These are phyloP conservation scores for Hypoxylon sp. DNA, from an alignment of 2,329 filamentous ascomycete genomes.

Conservation along the genomic window DNA sequence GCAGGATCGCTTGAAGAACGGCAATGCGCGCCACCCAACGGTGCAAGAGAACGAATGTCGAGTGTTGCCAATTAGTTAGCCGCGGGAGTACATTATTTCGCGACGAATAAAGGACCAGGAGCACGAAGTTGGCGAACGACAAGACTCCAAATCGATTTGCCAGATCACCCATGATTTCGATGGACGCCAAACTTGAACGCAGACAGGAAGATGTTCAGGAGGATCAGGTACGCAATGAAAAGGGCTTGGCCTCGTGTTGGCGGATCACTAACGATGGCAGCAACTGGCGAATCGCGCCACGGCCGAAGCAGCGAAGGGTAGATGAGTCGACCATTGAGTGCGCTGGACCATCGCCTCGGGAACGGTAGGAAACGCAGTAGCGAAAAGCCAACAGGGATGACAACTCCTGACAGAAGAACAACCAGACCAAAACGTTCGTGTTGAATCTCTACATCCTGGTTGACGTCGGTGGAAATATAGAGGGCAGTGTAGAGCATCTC, in stretches of 20 bases:
- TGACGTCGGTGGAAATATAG: constrained; percentile 35
- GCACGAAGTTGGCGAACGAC: constrained; percentile 51
- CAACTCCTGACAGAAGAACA: background rate
- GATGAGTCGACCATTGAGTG: background rate
- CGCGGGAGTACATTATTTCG: constrained; percentile 58
- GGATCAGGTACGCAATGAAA: constrained; percentile 82
- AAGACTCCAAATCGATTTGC: constrained; percentile 53
- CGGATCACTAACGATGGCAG: constrained; percentile 54
- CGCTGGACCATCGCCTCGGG: background rate
- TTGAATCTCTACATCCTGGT: constrained; percentile 45
- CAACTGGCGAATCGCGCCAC: constrained; percentile 50
- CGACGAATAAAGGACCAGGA: constrained; percentile 55
- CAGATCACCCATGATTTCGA: constrained; percentile 52
- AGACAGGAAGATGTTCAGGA: constrained; percentile 66
- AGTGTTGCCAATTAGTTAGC: constrained; percentile 57
- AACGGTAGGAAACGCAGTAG: background rate
- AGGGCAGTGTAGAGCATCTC: constrained; percentile 36
- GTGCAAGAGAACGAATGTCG: constrained; percentile 57
- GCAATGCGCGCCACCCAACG: constrained; percentile 53
- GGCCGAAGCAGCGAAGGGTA: background rate
- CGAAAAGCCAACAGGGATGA: constrained; percentile 1
- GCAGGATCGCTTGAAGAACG: constrained; percentile 49
- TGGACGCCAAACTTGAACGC: constrained; percentile 10
- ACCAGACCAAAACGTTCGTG: constrained; percentile 46
- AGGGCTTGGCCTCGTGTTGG: constrained; percentile 51